Evolutionary conservation across 164 flowering plant genomes (phyloP).

Genomic region (Liquidambar formosana): DNA sequence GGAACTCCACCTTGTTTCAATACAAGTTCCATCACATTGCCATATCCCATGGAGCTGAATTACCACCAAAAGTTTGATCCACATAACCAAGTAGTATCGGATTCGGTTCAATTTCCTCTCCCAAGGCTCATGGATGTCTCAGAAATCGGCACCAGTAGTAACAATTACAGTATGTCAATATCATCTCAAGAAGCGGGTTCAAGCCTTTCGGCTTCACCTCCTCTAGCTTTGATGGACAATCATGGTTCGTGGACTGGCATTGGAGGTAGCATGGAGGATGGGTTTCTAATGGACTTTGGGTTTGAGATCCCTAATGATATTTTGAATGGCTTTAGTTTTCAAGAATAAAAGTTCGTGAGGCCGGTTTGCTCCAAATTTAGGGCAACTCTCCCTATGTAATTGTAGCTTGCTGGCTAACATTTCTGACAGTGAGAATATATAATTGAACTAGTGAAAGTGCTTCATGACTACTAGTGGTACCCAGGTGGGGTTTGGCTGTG

Average conservation of each 20-base stretch:
- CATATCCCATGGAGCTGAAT: slow-evolving; percentile 8
- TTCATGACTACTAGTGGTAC: not conserved
- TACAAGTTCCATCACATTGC: not conserved
- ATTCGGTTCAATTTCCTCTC: slow-evolving; percentile 14
- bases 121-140: slow-evolving; percentile 13
- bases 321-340: not conserved
- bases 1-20: slow-evolving; percentile 5
- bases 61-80: slow-evolving; percentile 13
- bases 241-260: slow-evolving; percentile 2
- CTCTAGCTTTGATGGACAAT: not conserved
- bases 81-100: slow-evolving; percentile 2
- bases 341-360: not conserved
- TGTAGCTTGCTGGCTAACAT: not conserved
- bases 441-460: not conserved
- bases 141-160: slow-evolving; percentile 15
- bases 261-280: slow-evolving; percentile 7
- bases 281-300: not conserved
- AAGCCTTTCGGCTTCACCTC: slow-evolving; percentile 9
- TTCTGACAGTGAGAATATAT: not conserved
- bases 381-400: not conserved
- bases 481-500: too few species aligned
- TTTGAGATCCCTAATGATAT: not conserved
- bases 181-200: slow-evolving; percentile 12
- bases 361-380: slow-evolving; percentile 1
- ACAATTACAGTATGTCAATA: slow-evolving; percentile 12